These are phyloP conservation scores for Exophiala dermatitidis DNA, from an alignment of 2,329 filamentous ascomycete genomes.

Conservation along the genomic window DNA sequence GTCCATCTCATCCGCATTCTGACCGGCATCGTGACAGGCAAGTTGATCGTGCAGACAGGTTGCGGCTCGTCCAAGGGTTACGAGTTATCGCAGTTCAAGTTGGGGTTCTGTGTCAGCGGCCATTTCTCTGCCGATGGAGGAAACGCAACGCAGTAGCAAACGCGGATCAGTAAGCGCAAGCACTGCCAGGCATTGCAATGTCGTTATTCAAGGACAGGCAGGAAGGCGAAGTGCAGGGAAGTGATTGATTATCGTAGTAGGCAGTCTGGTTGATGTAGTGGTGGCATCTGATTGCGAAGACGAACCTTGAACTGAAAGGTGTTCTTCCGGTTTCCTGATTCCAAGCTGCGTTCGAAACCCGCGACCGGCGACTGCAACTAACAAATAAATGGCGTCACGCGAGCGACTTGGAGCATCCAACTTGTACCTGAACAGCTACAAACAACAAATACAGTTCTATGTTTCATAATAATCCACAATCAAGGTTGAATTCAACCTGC, in stretches of 20 bases:
- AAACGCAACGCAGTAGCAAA: neutral
- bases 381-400: slow-evolving; percentile 5
- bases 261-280: too few species aligned
- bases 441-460: too few species aligned
- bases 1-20: slow-evolving; percentile 41
- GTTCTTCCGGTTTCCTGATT: too few species aligned
- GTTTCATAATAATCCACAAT: too few species aligned
- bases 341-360: too few species aligned
- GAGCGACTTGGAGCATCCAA: neutral
- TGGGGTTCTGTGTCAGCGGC: neutral
- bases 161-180: neutral
- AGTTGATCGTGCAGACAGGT: neutral
- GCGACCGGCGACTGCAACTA: neutral
- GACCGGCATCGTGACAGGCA: slow-evolving; percentile 14
- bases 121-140: neutral
- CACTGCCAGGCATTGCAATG: neutral
- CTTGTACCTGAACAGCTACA: too few species aligned
- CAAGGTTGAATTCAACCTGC: too few species aligned
- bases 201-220: neutral
- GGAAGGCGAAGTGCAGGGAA: neutral
- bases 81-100: neutral
- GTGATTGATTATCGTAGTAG: too few species aligned
- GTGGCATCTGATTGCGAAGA: too few species aligned
- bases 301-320: too few species aligned
- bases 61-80: slow-evolving; percentile 3